A percentile compares a stretch with the other conserved stretches of the same genome.
Evolutionary conservation across 2,329 filamentous ascomycete genomes (phyloP).

Genomic region (Cladophialophora bantiana): DNA sequence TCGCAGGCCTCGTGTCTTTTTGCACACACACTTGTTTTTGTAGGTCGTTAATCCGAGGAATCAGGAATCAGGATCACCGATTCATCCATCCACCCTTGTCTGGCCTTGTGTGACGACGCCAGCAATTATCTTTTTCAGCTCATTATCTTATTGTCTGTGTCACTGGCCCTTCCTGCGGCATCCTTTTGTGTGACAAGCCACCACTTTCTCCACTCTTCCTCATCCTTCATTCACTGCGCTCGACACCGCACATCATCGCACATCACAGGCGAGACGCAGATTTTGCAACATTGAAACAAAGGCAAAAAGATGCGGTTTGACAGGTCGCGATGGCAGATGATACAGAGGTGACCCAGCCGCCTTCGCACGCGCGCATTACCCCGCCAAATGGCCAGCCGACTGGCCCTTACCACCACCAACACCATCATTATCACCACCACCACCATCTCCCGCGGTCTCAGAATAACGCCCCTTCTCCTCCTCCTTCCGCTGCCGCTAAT

Average conservation of each 20-base stretch:
- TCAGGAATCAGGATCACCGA: neutral
- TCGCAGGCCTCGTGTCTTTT: neutral
- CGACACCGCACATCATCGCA: slow-evolving; percentile 4
- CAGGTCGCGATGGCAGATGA: slow-evolving; percentile 34
- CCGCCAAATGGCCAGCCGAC: slow-evolving; percentile 25
- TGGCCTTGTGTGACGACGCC: neutral
- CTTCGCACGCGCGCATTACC: slow-evolving; percentile 18
- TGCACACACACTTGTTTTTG: neutral
- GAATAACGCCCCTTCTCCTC: slow-evolving; percentile 31
- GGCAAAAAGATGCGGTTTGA: slow-evolving; percentile 30
- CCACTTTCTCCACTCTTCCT: slow-evolving; percentile 9
- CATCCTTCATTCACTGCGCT: neutral
- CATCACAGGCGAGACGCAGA: slow-evolving; percentile 14
- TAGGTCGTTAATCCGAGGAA: neutral
- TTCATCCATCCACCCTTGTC: neutral
- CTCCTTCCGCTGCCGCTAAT: slow-evolving; percentile 20
- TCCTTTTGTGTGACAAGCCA: slow-evolving; percentile 9
- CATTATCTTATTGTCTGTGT: neutral
- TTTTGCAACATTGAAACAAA: neutral
- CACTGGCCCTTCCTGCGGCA: neutral
- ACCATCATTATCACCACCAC: slow-evolving; percentile 31
- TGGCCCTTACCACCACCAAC: slow-evolving; percentile 28
- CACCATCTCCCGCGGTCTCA: slow-evolving; percentile 31
- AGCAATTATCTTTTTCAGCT: neutral
- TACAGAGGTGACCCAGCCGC: slow-evolving; percentile 33